Conservation (phyloP, 2,329 filamentous ascomycete species). For the Colletotrichum sp. region DNA sequence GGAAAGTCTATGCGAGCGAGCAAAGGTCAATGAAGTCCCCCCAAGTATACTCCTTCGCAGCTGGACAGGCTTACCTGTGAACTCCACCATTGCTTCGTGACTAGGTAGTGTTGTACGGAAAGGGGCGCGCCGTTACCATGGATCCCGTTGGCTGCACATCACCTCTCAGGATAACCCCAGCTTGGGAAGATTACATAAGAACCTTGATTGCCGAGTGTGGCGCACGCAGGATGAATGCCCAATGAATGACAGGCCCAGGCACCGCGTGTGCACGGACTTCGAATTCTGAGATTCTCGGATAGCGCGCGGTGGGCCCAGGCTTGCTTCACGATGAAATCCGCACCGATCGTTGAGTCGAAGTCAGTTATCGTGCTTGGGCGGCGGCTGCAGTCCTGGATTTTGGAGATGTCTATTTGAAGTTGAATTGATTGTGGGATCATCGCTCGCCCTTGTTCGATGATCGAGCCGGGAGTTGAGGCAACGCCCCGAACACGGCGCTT, state of each 20-base stretch:
- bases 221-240: not conserved
- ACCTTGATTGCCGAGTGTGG: not conserved
- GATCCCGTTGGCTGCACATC: not conserved
- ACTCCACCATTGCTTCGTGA: not conserved
- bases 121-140: not conserved
- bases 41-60: not conserved
- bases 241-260: not conserved
- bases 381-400: not conserved
- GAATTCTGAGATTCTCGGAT: not conserved
- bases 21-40: not conserved
- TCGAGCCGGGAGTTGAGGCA: not conserved
- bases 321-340: not conserved
- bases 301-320: not conserved
- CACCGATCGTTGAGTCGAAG: not conserved
- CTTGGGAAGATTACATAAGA: not conserved
- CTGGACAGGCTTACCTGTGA: not conserved
- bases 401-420: not conserved
- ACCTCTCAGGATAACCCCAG: rapidly evolving
- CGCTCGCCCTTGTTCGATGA: not conserved
- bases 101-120: not conserved
- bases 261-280: not conserved
- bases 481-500: not conserved
- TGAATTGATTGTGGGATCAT: not conserved
- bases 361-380: not conserved
- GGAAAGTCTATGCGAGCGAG: not conserved